phyloP scores from a whole-genome alignment of 768 basidiomycete species.

The Pisolithus sp. region DNA sequence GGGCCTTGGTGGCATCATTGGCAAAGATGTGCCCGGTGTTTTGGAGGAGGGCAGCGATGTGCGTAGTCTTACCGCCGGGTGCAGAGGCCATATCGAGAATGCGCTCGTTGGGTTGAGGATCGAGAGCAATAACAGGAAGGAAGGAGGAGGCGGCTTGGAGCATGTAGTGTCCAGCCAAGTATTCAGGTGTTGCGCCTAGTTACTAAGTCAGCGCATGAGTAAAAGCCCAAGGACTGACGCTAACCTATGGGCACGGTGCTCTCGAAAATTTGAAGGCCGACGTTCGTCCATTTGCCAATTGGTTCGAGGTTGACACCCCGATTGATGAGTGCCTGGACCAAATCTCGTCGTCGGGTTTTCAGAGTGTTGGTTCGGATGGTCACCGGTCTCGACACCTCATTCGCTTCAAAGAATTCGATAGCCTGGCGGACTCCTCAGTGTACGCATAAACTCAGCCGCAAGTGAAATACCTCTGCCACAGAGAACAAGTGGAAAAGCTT shows the following conservation, averaged over 20 bases:
- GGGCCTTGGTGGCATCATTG: constrained; percentile 90
- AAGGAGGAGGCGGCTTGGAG: constrained; percentile 98
- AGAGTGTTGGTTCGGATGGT: constrained; percentile 98
- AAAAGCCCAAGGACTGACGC: constrained; percentile 1
- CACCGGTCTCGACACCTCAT: constrained; percentile 91
- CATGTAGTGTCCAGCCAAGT: constrained; percentile 99
- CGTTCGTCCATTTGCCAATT: constrained; percentile 99
- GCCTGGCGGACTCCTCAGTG: constrained; percentile 44
- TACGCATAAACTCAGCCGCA: constrained; percentile 5
- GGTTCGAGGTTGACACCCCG: constrained; percentile 96
- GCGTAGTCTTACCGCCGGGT: constrained; percentile 96
- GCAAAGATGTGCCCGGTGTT: constrained; percentile 98
- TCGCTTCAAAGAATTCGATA: constrained; percentile 97
- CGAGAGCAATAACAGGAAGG: constrained; percentile 95
- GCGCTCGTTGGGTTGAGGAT: constrained; percentile 88
- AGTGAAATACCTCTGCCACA: constrained; percentile 68
- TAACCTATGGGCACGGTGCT: constrained; percentile 88
- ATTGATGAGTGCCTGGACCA: constrained; percentile 90
- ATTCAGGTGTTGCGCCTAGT: constrained; percentile 91
- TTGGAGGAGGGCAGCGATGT: constrained; percentile 93
- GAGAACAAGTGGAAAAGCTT: constrained; percentile 94
- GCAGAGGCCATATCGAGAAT: constrained; percentile 98
- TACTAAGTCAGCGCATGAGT: background rate
- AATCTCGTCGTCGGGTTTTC: constrained; percentile 85
- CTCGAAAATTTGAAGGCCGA: constrained; percentile 98